Percentiles rank a stretch among this genome's conserved stretches.
Conservation (phyloP, 2,329 filamentous ascomycete genomes). For the Myriosclerotinia curreyana region DNA sequence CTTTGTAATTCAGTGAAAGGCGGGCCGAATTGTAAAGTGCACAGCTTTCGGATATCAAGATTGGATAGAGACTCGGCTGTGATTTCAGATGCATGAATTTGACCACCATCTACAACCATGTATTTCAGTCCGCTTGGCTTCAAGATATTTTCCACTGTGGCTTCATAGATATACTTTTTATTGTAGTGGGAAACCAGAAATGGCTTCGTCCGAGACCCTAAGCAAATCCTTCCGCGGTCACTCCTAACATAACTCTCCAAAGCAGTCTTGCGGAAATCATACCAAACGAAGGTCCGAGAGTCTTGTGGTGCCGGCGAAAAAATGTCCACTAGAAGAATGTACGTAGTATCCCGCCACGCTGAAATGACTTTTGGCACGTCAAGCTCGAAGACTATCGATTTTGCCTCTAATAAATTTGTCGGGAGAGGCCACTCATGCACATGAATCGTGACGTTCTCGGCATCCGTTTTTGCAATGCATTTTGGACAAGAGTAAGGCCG, state of each 20-base stretch:
- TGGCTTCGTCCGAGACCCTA: no score
- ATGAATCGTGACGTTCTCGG: constrained; percentile 44
- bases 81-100: no score
- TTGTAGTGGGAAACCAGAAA: no score
- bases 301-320: constrained; percentile 32
- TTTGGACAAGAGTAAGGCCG: constrained; percentile 25
- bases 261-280: no score
- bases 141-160: no score
- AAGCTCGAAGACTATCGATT: constrained; percentile 54
- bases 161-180: no score
- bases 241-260: no score
- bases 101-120: no score
- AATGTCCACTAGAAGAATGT: constrained; percentile 44
- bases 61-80: no score
- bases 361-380: constrained; percentile 43
- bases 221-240: no score
- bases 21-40: constrained; percentile 43
- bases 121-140: no score
- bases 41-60: constrained; percentile 37
- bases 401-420: constrained; percentile 34
- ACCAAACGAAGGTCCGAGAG: no score
- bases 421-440: constrained; percentile 59
- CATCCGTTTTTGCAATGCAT: constrained; percentile 40
- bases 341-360: constrained; percentile 50
- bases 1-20: constrained; percentile 32